These are phyloP conservation scores for Xylariaceae sp. DNA, from an alignment of 2,329 filamentous ascomycete species.

Conservation along the genomic window DNA sequence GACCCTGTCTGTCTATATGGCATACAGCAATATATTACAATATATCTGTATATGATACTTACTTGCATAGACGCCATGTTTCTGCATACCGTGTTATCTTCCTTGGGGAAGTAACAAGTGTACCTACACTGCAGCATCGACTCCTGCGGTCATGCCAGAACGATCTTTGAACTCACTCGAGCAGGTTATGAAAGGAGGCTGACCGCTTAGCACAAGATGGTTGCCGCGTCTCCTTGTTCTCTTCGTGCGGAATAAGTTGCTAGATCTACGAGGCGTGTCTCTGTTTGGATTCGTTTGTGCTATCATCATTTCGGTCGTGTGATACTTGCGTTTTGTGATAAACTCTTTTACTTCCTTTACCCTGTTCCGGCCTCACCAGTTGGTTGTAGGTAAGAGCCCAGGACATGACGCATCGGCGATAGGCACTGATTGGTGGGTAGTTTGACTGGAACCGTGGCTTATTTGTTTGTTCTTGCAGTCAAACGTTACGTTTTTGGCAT, in stretches of 20 bases:
- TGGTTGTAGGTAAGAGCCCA: conserved; percentile 1
- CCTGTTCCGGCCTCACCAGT: background rate
- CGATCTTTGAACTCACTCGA: background rate
- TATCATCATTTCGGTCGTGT: background rate
- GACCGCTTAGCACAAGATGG: conserved; percentile 9
- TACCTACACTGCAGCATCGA: background rate
- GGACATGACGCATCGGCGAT: background rate
- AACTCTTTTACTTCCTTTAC: background rate
- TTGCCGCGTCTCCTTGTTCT: conserved; percentile 1
- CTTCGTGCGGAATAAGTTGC: conserved; percentile 7
- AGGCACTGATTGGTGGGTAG: background rate
- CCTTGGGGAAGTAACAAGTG: background rate
- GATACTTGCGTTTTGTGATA: background rate
- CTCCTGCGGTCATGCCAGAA: background rate
- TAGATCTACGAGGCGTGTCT: conserved; percentile 2
- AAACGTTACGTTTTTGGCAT: background rate
- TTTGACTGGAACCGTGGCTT: background rate
- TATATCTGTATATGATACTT: background rate
- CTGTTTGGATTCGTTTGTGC: conserved; percentile 3
- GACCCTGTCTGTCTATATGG: too few relatives aligned
- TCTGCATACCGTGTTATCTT: background rate
- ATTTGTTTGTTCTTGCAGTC: background rate
- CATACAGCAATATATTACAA: background rate
- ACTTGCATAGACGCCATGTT: background rate
- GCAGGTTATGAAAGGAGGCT: conserved; percentile 4